Evolutionary conservation across 176 grass and related monocot genomes (phyloP), one percentile per base, ranked within the genome.

Genomic region (Rhynchospora pubera): DNA sequence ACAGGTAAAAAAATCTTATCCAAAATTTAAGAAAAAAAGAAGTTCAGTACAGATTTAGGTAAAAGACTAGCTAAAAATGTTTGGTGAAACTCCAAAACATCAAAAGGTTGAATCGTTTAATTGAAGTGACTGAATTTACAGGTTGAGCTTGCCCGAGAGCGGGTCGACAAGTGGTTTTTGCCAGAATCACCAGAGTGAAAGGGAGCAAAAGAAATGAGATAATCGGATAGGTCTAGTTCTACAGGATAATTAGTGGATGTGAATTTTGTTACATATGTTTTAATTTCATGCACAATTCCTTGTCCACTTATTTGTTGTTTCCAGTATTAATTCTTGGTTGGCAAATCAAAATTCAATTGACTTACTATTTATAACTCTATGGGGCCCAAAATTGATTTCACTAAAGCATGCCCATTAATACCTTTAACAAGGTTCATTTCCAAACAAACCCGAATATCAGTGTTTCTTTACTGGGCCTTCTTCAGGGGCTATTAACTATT

Each of bases 101-200:
- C 9, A 65, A 32, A 65, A 65, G 26, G 3, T 65, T 3, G 2
- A 65, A 34, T 3, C 8, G 2, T 2, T 45, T 45, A 19, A 70
- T 70, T 46, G 44, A 15, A 39, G 10, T 52, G 34, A 57, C 6
- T 78, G 10, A 0, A 15, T 78, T 78, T 22, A 78, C 47, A 56
- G 48, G 74, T 78, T 57, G 74, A 48, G 74, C 47, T 78, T 51
- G 74, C 74, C 53, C 9, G 74, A 18, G 22, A 50, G 18, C 74
- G 74, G 24, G 47, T 78, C 16, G 16, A 78, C 53, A 55, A 58
- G 74, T 78, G 74, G 74, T 57, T 77, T 18, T 56, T 77, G 10
- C 51, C 74, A 57, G 74, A 78, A 58, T 53, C 50, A 34, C 74
- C 74, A 26, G 13, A 75, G 9, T 60, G 28, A 61, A 79, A 18